A percentile compares a stretch with the other conserved stretches of the same genome.
phyloP scores from a whole-genome alignment of 1,139 yeast species.

The Candida freyschussii region DNA sequence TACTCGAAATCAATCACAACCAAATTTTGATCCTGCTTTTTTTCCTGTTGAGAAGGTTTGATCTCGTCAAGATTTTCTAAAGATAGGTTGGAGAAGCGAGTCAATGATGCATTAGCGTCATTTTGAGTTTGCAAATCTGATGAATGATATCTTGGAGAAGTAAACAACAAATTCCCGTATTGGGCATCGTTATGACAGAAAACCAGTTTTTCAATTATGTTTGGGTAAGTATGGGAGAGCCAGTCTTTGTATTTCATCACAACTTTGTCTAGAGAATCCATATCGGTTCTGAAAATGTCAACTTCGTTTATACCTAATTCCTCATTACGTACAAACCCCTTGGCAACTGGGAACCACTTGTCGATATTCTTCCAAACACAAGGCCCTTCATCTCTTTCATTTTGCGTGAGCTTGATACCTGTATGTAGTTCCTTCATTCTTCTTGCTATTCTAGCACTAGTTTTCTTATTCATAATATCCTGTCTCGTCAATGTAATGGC shows the following conservation, averaged over 20 bases:
- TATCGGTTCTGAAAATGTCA: slow-evolving; percentile 44
- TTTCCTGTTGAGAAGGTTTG: slow-evolving; percentile 33
- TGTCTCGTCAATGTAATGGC: slow-evolving; percentile 68
- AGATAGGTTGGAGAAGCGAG: slow-evolving; percentile 28
- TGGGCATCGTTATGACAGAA: slow-evolving; percentile 97
- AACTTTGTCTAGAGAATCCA: slow-evolving; percentile 43
- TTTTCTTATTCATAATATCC: slow-evolving; percentile 69
- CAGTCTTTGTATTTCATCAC: slow-evolving; percentile 54
- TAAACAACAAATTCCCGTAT: slow-evolving; percentile 78
- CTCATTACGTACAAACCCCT: slow-evolving; percentile 32
- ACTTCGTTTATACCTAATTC: slow-evolving; percentile 31
- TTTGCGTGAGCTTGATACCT: slow-evolving; percentile 60
- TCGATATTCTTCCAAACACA: slow-evolving; percentile 63
- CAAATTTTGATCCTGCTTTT: slow-evolving; percentile 61
- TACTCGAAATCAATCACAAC: slow-evolving; percentile 97
- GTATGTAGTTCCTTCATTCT: slow-evolving; percentile 93
- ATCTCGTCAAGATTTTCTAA: slow-evolving; percentile 29
- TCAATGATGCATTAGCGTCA: slow-evolving; percentile 11
- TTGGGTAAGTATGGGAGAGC: slow-evolving; percentile 52
- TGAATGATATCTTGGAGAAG: slow-evolving; percentile 22
- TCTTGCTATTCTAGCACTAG: slow-evolving; percentile 83
- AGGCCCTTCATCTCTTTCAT: slow-evolving; percentile 55
- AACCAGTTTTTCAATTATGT: slow-evolving; percentile 41
- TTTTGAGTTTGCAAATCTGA: slow-evolving; percentile 5
- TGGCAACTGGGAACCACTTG: slow-evolving; percentile 66